Percentiles rank a stretch among this genome's conserved stretches.
Evolutionary conservation across 75 land plant genomes (phyloP).

Genomic region (Cupressus sempervirens): DNA sequence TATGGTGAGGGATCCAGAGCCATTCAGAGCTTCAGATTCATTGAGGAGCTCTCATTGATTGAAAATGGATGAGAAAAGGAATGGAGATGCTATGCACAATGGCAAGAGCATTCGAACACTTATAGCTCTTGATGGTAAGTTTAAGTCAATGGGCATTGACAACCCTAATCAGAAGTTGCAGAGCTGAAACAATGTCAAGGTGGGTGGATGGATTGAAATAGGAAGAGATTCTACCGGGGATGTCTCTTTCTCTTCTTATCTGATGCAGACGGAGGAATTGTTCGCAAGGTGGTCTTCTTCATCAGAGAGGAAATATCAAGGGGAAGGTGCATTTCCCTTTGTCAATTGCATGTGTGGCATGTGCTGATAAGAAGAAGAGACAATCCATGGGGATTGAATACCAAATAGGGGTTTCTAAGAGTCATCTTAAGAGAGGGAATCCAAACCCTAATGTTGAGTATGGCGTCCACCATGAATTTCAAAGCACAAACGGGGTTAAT

Average conservation of each 20-base stretch:
- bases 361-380: not conserved
- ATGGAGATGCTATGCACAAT: not conserved
- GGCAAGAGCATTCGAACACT: not conserved
- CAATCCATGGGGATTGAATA: not conserved
- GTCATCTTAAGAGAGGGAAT: not conserved
- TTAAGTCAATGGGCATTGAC: slow-evolving; percentile 1
- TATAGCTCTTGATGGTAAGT: slow-evolving; percentile 1
- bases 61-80: slow-evolving; percentile 7
- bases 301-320: slow-evolving; percentile 3
- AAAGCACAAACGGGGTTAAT: not conserved
- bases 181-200: not conserved
- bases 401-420: not conserved
- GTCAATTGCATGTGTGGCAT: not conserved
- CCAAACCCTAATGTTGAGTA: not conserved
- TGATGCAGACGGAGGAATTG: not conserved
- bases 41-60: not conserved
- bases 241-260: slow-evolving; percentile 1
- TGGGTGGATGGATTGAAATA: not conserved
- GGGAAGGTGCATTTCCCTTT: not conserved
- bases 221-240: slow-evolving; percentile 2
- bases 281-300: not conserved
- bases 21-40: not conserved
- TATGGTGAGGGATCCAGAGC: not conserved
- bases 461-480: not conserved
- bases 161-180: not conserved